Evolutionary conservation across 345 rosid species (phyloP).

Genomic region (Cochlearia excelsa): DNA sequence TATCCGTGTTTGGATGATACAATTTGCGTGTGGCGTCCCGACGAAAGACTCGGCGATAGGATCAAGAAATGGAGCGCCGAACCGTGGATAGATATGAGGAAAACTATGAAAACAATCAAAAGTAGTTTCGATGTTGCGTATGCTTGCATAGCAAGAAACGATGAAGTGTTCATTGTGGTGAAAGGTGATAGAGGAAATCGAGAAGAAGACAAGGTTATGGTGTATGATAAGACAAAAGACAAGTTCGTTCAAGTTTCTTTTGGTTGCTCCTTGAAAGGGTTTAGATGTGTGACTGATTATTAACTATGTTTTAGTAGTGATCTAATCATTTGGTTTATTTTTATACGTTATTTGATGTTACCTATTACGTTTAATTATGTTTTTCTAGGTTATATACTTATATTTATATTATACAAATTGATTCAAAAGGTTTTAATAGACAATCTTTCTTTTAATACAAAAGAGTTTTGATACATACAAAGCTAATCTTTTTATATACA

Average conservation of each 20-base stretch:
- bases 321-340: too few relatives aligned
- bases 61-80: not conserved
- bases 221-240: not conserved
- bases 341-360: too few relatives aligned
- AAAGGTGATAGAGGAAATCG: not conserved
- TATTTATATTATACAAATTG: not conserved
- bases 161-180: slow-evolving; percentile 12
- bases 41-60: not conserved
- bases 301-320: too few relatives aligned
- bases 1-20: not conserved
- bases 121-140: not conserved
- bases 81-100: not conserved
- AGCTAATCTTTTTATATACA: slow-evolving; percentile 25
- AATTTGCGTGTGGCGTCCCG: slow-evolving; percentile 2
- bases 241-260: slow-evolving; percentile 13
- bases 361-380: too few relatives aligned
- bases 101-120: not conserved
- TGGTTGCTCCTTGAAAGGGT: slow-evolving; percentile 9
- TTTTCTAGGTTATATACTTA: too few relatives aligned
- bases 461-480: slow-evolving; percentile 30
- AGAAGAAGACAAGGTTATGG: slow-evolving; percentile 7
- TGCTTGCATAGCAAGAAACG: slow-evolving; percentile 6
- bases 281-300: slow-evolving; percentile 13
- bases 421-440: slow-evolving; percentile 10
- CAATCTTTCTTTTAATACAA: slow-evolving; percentile 31